phyloP scores from a whole-genome alignment of 345 rosid genomes.

The Eucalyptus tenuipes region DNA sequence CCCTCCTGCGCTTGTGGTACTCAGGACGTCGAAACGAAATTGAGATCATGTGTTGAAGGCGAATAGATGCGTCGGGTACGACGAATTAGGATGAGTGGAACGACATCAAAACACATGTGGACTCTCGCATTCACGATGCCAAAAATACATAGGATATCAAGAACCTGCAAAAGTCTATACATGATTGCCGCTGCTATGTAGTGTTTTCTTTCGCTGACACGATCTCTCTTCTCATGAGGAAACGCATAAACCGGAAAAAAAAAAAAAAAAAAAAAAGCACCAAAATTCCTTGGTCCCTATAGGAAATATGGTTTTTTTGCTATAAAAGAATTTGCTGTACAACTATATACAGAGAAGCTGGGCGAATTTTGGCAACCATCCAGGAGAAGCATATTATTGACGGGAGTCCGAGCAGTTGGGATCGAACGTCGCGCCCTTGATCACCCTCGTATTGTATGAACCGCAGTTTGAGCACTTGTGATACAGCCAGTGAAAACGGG shows the following conservation, averaged over 20 bases:
- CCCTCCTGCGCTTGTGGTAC: neutral
- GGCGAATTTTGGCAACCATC: neutral
- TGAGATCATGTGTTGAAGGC: neutral
- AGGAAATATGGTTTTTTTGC: neutral
- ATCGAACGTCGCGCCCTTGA: neutral
- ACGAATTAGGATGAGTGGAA: neutral
- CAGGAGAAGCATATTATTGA: neutral
- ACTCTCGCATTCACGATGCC: neutral
- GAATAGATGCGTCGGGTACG: neutral
- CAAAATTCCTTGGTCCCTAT: neutral
- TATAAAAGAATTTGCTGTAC: neutral
- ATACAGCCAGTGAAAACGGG: constrained; percentile 70
- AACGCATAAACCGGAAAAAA: neutral
- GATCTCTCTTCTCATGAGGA: neutral
- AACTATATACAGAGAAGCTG: neutral
- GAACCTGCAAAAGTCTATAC: neutral
- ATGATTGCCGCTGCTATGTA: neutral
- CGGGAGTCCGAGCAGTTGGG: neutral
- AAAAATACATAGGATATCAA: neutral
- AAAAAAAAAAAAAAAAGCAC: neutral
- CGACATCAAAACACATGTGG: neutral
- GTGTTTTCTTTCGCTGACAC: neutral
- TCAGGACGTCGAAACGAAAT: neutral
- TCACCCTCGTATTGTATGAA: constrained; percentile 48
- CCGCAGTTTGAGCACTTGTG: constrained; percentile 59